These are phyloP conservation scores for Arthromyces matolae DNA, from an alignment of 768 basidiomycete species.

Conservation along the genomic window DNA sequence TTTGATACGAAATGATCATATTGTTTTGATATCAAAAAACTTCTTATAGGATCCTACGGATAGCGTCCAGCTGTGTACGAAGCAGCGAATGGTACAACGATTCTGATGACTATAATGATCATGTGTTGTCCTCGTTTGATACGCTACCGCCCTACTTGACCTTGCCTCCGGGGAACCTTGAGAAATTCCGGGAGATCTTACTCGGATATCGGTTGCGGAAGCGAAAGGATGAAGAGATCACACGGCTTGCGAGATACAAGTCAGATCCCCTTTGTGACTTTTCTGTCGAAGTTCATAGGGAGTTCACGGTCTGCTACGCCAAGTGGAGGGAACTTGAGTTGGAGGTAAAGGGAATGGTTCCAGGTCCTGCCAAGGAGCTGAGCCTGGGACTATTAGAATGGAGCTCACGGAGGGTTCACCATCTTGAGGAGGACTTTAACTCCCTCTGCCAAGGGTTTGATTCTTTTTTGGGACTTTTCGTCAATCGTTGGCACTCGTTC, in stretches of 20 bases:
- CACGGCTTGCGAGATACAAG: background rate
- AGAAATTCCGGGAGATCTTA: background rate
- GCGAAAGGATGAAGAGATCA: background rate
- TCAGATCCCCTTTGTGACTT: background rate
- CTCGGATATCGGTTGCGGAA: background rate
- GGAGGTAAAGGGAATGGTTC: background rate
- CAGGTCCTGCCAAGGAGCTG: background rate
- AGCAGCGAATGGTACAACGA: slow-evolving; percentile 2
- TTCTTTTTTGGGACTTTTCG: background rate
- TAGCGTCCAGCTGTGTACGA: too few species aligned
- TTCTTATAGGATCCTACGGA: too few species aligned
- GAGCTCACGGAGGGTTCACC: background rate
- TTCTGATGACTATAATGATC: background rate
- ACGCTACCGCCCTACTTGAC: background rate
- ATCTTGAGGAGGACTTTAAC: background rate
- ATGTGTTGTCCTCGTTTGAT: background rate
- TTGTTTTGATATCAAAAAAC: too few species aligned
- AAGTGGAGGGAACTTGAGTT: background rate
- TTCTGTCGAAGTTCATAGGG: background rate
- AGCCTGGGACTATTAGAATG: background rate
- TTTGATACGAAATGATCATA: too few species aligned
- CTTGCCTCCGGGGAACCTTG: background rate
- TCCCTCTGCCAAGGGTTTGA: background rate
- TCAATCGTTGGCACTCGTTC: slow-evolving; percentile 1
- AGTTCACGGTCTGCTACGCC: background rate